These are phyloP conservation scores for Handroanthus guayacan DNA, from an alignment of 257 asterid species.

Conservation along the genomic window DNA sequence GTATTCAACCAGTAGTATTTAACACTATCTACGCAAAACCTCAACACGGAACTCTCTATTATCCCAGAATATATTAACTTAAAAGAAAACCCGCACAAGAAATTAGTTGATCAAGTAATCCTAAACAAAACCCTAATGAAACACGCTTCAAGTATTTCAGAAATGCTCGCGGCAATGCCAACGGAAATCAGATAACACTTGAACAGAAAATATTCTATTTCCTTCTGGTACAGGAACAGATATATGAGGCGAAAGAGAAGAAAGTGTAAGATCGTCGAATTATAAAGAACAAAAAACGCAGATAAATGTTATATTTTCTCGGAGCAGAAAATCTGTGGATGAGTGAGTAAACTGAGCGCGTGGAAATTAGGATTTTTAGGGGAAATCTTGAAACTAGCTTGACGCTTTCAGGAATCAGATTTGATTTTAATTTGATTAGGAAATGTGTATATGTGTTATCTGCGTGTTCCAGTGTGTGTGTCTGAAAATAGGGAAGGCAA, in stretches of 20 bases:
- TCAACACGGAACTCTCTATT: conserved; percentile 9
- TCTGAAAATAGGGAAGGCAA: conserved; percentile 37
- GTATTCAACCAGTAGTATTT: conserved; percentile 7
- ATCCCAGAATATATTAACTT: conserved; percentile 3
- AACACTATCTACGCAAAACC: conserved; percentile 34
- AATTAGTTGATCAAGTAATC: conserved; percentile 48
- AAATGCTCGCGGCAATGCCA: conserved; percentile 52
- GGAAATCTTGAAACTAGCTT: conserved; percentile 46
- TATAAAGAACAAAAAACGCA: conserved; percentile 3
- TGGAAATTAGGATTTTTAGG: conserved; percentile 39
- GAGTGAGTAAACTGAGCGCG: conserved; percentile 28
- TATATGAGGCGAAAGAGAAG: conserved; percentile 16
- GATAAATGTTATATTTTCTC: conserved; percentile 16
- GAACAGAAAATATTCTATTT: conserved; percentile 26
- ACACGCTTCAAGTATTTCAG: conserved; percentile 27
- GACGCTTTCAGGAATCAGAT: conserved; percentile 51
- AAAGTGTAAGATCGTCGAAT: conserved; percentile 45
- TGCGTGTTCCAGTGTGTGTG: conserved; percentile 43
- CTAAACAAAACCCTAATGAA: conserved; percentile 57
- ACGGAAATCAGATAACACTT: conserved; percentile 32
- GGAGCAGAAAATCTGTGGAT: conserved; percentile 25
- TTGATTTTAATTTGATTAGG: conserved; percentile 54
- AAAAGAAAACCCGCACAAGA: conserved; percentile 22
- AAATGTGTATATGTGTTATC: conserved; percentile 32
- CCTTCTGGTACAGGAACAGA: conserved; percentile 15